phyloP scores from a whole-genome alignment of 164 flowering plant species.

The Magnolia changhungtana region DNA sequence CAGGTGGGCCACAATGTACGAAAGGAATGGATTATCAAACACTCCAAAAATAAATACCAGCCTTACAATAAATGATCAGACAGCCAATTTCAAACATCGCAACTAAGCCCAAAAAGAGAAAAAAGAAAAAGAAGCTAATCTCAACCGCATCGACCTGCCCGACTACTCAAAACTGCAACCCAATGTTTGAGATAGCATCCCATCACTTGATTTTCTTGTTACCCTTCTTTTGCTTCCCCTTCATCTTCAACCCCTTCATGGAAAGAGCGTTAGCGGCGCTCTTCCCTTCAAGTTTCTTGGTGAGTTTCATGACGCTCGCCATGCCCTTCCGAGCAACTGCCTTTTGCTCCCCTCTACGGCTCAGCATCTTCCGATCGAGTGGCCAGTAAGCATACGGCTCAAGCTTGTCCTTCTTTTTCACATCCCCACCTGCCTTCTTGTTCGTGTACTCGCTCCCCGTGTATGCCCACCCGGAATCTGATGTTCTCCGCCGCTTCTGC shows the following conservation, averaged over 20 bases:
- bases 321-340: slow-evolving; percentile 87
- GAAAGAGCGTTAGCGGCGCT: slow-evolving; percentile 70
- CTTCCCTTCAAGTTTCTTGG: slow-evolving; percentile 84
- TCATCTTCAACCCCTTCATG: slow-evolving; percentile 31
- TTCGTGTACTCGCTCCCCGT: slow-evolving; percentile 81
- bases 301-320: slow-evolving; percentile 78
- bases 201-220: background rate
- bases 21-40: background rate
- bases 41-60: background rate
- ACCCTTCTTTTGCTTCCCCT: slow-evolving; percentile 28
- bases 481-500: slow-evolving; percentile 62
- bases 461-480: slow-evolving; percentile 81
- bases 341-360: slow-evolving; percentile 83
- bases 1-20: background rate
- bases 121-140: too few species aligned
- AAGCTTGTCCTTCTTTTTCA: slow-evolving; percentile 88
- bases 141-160: background rate
- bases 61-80: background rate
- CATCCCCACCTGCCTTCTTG: slow-evolving; percentile 90
- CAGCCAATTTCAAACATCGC: background rate
- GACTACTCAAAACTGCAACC: background rate
- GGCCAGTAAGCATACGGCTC: slow-evolving; percentile 99
- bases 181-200: background rate
- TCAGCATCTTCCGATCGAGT: slow-evolving; percentile 95
- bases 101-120: background rate